These are phyloP conservation scores for Scheffersomyces cryptocercus DNA, from an alignment of 1,139 yeast genomes.

Conservation along the genomic window DNA sequence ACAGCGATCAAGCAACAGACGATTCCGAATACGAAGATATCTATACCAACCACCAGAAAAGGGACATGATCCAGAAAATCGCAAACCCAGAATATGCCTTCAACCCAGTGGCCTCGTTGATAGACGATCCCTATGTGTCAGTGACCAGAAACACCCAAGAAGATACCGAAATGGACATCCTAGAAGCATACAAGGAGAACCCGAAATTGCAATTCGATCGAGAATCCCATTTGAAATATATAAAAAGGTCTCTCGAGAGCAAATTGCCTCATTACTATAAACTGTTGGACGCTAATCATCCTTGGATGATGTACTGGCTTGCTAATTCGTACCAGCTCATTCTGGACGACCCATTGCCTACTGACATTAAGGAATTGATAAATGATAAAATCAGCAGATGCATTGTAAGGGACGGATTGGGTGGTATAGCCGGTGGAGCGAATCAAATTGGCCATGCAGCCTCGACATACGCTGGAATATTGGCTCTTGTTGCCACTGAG, in stretches of 20 bases:
- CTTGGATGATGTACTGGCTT: conserved; percentile 91
- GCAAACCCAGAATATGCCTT: conserved; percentile 3
- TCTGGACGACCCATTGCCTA: not conserved
- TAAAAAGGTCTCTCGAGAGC: conserved; percentile 31
- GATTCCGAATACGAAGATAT: conserved; percentile 1
- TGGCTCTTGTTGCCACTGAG: conserved; percentile 58
- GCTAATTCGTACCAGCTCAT: conserved; percentile 46
- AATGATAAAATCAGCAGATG: conserved; percentile 26
- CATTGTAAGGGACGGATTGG: conserved; percentile 38
- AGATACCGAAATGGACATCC: conserved; percentile 12
- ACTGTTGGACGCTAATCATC: conserved; percentile 79
- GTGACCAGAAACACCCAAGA: conserved; percentile 12
- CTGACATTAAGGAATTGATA: conserved; percentile 12
- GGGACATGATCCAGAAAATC: conserved; percentile 4
- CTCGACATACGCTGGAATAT: conserved; percentile 76
- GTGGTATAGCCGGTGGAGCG: conserved; percentile 85
- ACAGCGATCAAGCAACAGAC: not conserved
- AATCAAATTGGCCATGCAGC: conserved; percentile 86
- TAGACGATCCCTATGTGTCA: conserved; percentile 12
- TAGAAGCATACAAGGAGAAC: conserved; percentile 10
- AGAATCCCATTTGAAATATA: conserved; percentile 17
- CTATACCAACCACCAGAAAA: conserved; percentile 3
- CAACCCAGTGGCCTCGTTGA: conserved; percentile 4
- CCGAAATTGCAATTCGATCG: conserved; percentile 7
- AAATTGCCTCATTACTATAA: conserved; percentile 52